These are phyloP conservation scores for Lumnitzera littorea DNA, from an alignment of 345 rosid genomes.

Conservation along the genomic window DNA sequence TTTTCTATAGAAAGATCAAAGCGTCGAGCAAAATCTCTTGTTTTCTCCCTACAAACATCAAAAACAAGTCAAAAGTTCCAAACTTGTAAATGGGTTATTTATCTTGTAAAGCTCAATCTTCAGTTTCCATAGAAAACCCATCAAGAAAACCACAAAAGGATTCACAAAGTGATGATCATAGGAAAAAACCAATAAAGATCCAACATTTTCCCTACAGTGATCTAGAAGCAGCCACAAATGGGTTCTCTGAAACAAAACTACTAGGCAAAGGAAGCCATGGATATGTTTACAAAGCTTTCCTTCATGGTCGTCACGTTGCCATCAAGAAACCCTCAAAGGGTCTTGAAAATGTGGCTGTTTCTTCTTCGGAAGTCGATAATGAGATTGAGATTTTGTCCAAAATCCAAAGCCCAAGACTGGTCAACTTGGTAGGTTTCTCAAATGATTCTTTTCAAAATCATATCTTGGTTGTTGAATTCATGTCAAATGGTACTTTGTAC, in stretches of 20 bases:
- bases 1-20: neutral
- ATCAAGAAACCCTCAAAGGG: slow-evolving; percentile 72
- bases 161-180: too few relatives aligned
- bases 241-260: slow-evolving; percentile 69
- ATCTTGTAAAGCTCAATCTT: slow-evolving; percentile 70
- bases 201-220: slow-evolving; percentile 77
- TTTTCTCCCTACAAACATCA: too few relatives aligned
- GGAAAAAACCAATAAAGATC: slow-evolving; percentile 55
- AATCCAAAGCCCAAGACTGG: slow-evolving; percentile 84
- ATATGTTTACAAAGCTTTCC: slow-evolving; percentile 79
- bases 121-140: slow-evolving; percentile 23
- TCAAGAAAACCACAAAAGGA: too few relatives aligned
- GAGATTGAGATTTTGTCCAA: slow-evolving; percentile 92
- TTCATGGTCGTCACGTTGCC: slow-evolving; percentile 85
- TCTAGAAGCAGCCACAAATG: slow-evolving; percentile 87
- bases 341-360: slow-evolving; percentile 27
- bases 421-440: slow-evolving; percentile 80
- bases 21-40: neutral
- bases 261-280: slow-evolving; percentile 98
- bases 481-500: slow-evolving; percentile 88
- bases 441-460: slow-evolving; percentile 60
- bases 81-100: slow-evolving; percentile 59
- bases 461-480: slow-evolving; percentile 80
- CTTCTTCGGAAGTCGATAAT: slow-evolving; percentile 60
- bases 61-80: too few relatives aligned